Base-by-base conservation (phyloP, 2,329 filamentous ascomycete species). In the Didymella keratinophila region DNA sequence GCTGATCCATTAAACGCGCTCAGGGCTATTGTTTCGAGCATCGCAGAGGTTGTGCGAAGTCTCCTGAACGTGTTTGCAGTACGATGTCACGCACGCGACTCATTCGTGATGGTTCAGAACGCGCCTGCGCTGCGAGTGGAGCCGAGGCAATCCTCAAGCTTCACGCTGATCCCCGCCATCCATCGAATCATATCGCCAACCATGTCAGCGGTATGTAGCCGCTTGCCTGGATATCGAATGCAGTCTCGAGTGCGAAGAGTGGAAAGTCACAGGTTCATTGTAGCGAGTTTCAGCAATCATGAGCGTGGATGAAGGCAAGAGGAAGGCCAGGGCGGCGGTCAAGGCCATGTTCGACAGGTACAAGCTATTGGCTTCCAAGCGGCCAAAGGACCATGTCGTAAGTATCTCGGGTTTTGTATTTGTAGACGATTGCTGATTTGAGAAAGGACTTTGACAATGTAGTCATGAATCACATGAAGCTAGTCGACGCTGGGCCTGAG, bases 311-410 rank as follows among this genome's bases (percentile, higher is more conserved):
- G 69, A 62, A 47, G 70, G 65, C 59, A 66, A 69, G 54, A 56
- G 58, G 23, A 76, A 75, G 55, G 75, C 75, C 56, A 76, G 75
- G 61, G 65, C 65, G 18, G 75, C 75, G 9, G 75, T 78, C 7
- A 66, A 72, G 39, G 75, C 75, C 46, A 70, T 75, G 63, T 77
- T 77, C 52, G 74, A 76, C 34, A 64, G 71, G 60, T 78, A 78
- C 62, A 65, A 67, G 42, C 52, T 76, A 2, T 56, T 78, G 43
- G 70, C 71, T 39, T 68, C 66, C 10, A 66, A 65, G 47, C 62
- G 76, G 27, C 71, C 73, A 6, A 54, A 67, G 28, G 59, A 70
- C 39, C 76, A 77, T 61, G 63, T 72, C 18, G 76, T 78, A 45
- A 57, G 69, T 64, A 34, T 4, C 8, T n/a, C 11, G 7, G 3